Base-by-base conservation (phyloP, 1,284 basidiomycete species). In the Trametes sp. region DNA sequence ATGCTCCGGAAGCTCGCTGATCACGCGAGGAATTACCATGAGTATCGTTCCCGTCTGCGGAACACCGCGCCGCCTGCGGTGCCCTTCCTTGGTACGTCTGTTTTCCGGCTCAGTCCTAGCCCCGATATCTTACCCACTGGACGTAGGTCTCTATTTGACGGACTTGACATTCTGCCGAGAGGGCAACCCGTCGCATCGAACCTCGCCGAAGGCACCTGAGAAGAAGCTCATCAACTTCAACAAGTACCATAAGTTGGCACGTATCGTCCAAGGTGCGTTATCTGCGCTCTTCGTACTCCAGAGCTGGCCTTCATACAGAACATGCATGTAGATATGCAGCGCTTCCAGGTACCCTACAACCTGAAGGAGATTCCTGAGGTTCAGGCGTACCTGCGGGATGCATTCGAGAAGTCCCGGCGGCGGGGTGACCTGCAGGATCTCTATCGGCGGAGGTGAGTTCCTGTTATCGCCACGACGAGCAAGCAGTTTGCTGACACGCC, bases 131-230 rank as follows among this genome's bases (percentile, higher is more conserved):
- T 2, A 24, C 1, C 19, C 1, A 1, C 13, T 19, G 28, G 1
- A 21, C 16, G n/a, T 68, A 89, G 94, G 94, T 48, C 80, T 96
- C 24, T 95, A 95, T 75, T 80, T 96, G 64, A 96, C 95, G 4
- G 95, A 97, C 76, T 85, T 98, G 64, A 98, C 96, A 1, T 99
- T 98, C 78, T 96, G 95, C 70, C 88, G 93, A 56, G 97, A 98
- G 73, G 97, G 97, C 41, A 98, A 98, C 75, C 90, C 95, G 9
- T 90, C 92, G 9, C 84, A 89, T 70, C 85, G 97, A 66, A 84
- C 89, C n/a, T 93, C 94, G 13, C 93, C 92, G 1, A 76, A 86
- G 62, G 88, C 89, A 58, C 82, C 90, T 2, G 85, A 87, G 54
- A 90, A 94, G 76, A 92, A 90, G 73, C 78, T 99, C 52, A 84